Evolutionary conservation across 2,329 filamentous ascomycete species (phyloP).

Genomic region (Fusarium neocosmosporiellum): DNA sequence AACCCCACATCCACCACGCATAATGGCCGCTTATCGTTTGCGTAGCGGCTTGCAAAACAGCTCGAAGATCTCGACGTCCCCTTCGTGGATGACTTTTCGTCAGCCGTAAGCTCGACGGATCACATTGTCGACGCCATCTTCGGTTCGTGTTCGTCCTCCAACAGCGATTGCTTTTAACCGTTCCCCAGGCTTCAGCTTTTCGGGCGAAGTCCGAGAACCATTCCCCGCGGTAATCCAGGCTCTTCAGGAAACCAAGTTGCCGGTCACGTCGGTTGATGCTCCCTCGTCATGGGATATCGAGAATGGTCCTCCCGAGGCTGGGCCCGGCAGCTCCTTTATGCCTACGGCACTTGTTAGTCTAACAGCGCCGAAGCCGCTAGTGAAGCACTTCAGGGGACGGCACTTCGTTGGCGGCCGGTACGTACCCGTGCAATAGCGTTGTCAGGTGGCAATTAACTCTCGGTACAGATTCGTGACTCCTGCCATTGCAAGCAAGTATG

Average conservation of each 20-base stretch:
- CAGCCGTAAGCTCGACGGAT: conserved; percentile 75
- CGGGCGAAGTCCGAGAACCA: conserved; percentile 90
- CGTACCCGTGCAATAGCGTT: conserved; percentile 43
- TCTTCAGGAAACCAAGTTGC: conserved; percentile 77
- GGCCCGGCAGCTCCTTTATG: conserved; percentile 82
- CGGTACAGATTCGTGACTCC: conserved; percentile 78
- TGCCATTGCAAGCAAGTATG: conserved; percentile 85
- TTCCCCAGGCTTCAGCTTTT: conserved; percentile 85
- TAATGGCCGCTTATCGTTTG: conserved; percentile 46
- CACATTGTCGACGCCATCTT: conserved; percentile 95
- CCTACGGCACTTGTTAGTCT: conserved; percentile 86
- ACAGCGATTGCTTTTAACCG: conserved; percentile 21
- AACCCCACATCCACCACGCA: conserved; percentile 9
- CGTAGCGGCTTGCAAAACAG: conserved; percentile 83
- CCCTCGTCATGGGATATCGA: conserved; percentile 97
- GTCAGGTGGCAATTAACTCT: conserved; percentile 25
- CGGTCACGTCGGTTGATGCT: conserved; percentile 90
- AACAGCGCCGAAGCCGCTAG: conserved; percentile 92
- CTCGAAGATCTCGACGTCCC: conserved; percentile 84
- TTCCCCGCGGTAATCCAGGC: conserved; percentile 85
- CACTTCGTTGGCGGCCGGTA: conserved; percentile 92
- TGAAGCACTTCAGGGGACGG: conserved; percentile 83
- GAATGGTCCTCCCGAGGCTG: conserved; percentile 79
- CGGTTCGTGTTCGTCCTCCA: conserved; percentile 62
- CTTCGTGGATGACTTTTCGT: conserved; percentile 83